Percentiles rank a stretch among this genome's conserved stretches.
These are phyloP conservation scores for Neopestalotiopsis rosae DNA, from an alignment of 2,329 filamentous ascomycete genomes.

Conservation along the genomic window DNA sequence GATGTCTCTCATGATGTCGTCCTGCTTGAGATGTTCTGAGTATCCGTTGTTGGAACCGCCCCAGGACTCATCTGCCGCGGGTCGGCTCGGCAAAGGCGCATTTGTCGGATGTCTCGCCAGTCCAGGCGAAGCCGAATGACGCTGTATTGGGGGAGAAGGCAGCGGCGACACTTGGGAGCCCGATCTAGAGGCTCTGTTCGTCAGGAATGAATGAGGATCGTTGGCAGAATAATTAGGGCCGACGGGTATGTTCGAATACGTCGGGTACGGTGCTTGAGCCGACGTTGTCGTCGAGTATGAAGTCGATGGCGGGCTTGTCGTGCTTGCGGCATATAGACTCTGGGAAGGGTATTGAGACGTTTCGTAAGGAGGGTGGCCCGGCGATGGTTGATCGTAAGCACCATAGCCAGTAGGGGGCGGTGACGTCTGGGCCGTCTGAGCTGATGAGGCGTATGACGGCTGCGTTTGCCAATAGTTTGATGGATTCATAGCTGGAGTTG, in stretches of 20 bases:
- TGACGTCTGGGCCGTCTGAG: constrained; percentile 33
- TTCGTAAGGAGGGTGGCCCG: constrained; percentile 32
- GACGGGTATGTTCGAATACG: constrained; percentile 57
- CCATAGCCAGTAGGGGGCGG: constrained; percentile 35
- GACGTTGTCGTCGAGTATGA: constrained; percentile 38
- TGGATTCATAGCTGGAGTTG: constrained; percentile 32
- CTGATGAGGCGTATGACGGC: constrained; percentile 29
- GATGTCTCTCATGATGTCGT: constrained; percentile 63
- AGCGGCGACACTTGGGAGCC: constrained; percentile 55
- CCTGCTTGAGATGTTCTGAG: constrained; percentile 50
- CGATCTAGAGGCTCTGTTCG: constrained; percentile 49
- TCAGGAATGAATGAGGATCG: constrained; percentile 51
- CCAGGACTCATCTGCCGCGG: constrained; percentile 50
- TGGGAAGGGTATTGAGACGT: constrained; percentile 31
- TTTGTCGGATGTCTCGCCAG: constrained; percentile 64
- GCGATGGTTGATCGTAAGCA: constrained; percentile 46
- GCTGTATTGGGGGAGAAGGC: constrained; percentile 48
- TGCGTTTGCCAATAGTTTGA: constrained; percentile 37
- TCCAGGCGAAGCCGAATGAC: constrained; percentile 48
- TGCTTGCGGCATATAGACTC: constrained; percentile 44
- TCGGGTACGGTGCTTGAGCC: constrained; percentile 57
- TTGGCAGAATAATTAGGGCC: constrained; percentile 54
- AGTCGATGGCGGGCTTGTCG: constrained; percentile 42
- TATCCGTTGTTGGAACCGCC: constrained; percentile 48
- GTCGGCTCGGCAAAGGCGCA: constrained; percentile 62